These are phyloP conservation scores for Boletus pseudopeckii DNA, from an alignment of 768 basidiomycete genomes.

Conservation along the genomic window DNA sequence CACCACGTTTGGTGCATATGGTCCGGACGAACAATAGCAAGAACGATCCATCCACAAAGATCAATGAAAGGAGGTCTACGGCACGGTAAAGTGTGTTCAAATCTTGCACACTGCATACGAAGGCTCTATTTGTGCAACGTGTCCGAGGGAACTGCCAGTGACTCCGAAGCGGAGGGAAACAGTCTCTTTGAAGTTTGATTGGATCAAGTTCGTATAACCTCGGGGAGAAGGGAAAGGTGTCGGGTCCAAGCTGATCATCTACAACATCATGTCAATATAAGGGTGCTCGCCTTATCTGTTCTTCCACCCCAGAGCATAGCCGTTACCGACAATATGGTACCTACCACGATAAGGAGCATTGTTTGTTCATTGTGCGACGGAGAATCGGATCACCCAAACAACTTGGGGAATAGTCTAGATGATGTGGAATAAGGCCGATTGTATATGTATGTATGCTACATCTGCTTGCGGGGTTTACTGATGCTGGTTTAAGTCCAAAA, in stretches of 20 bases:
- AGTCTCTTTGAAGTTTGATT: not conserved
- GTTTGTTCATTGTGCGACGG: no score
- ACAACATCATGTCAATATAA: no score
- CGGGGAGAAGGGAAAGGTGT: no score
- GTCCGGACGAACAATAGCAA: not conserved
- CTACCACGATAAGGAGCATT: no score
- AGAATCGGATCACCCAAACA: not conserved
- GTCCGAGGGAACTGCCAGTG: no score
- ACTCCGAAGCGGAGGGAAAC: no score
- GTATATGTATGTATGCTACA: conserved; percentile 28
- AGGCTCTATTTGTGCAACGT: no score
- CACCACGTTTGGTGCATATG: not conserved
- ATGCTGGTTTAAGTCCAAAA: conserved; percentile 19
- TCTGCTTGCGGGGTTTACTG: conserved; percentile 16
- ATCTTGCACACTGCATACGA: not conserved
- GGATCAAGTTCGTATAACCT: no score
- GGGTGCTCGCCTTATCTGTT: not conserved
- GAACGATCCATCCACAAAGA: not conserved
- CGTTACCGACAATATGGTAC: not conserved
- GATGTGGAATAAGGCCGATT: conserved; percentile 7
- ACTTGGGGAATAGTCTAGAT: not conserved
- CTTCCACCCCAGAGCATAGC: not conserved
- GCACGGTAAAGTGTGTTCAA: not conserved
- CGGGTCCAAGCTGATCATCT: no score
- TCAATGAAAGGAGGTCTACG: not conserved